These are phyloP conservation scores for Caulochytrium protostelioides DNA, from an alignment of 371 early-diverging fungal genomes.

Conservation along the genomic window DNA sequence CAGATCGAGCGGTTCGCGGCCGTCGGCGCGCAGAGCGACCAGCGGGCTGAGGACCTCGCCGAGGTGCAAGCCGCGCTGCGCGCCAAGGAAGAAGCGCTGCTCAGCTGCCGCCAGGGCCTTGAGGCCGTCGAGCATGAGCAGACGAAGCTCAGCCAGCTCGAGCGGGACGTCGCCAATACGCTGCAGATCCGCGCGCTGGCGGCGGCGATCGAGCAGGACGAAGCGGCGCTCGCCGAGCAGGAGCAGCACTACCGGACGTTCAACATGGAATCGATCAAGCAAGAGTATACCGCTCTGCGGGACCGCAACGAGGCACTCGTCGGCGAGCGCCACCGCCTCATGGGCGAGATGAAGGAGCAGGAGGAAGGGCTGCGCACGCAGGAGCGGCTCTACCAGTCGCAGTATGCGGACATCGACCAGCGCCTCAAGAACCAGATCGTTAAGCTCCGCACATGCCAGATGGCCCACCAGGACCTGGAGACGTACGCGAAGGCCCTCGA, in stretches of 20 bases:
- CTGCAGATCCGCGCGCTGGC: conserved; percentile 16
- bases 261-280: conserved; percentile 1
- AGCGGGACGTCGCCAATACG: conserved; percentile 16
- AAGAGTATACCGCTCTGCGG: too few relatives aligned
- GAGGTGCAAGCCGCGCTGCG: too few relatives aligned
- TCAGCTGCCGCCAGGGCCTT: too few relatives aligned
- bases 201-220: conserved; percentile 8
- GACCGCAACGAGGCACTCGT: conserved; percentile 22
- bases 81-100: too few relatives aligned
- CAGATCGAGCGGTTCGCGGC: too few relatives aligned
- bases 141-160: too few relatives aligned
- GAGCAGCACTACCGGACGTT: background rate
- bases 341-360: conserved; percentile 72
- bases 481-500: conserved; percentile 71
- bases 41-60: too few relatives aligned
- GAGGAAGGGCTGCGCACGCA: conserved; percentile 38
- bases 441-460: conserved; percentile 37
- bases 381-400: conserved; percentile 38
- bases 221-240: background rate
- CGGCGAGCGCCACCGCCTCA: conserved; percentile 43
- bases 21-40: too few relatives aligned
- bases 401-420: conserved; percentile 55
- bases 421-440: conserved; percentile 41
- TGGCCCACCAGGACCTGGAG: conserved; percentile 62
- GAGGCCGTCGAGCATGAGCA: too few relatives aligned